These are phyloP conservation scores for Debaryomyces sp. DNA, from an alignment of 1,139 yeast species.

Conservation along the genomic window DNA sequence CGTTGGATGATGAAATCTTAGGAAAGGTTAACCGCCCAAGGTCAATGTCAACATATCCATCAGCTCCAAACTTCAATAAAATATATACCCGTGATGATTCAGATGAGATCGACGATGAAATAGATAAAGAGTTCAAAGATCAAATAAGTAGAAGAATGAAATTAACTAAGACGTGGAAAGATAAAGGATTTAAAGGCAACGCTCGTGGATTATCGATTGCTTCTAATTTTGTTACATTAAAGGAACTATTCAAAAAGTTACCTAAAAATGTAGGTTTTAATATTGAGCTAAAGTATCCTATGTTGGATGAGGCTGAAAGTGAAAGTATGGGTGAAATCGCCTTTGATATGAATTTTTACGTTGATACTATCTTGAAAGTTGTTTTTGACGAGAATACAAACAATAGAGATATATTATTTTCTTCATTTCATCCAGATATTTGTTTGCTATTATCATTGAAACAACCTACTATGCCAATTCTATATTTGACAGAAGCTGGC, in stretches of 20 bases:
- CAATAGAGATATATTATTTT: constrained; percentile 86
- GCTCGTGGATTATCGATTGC: constrained; percentile 89
- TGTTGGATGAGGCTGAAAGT: constrained; percentile 88
- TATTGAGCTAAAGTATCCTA: constrained; percentile 93
- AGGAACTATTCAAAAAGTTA: constrained; percentile 77
- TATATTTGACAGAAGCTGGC: constrained; percentile 89
- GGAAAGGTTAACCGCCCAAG: constrained; percentile 40
- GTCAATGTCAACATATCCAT: constrained; percentile 42
- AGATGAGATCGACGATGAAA: constrained; percentile 32
- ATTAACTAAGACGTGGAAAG: constrained; percentile 84
- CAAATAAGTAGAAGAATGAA: constrained; percentile 70
- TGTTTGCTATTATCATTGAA: constrained; percentile 84
- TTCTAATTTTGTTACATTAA: constrained; percentile 86
- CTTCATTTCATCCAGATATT: constrained; percentile 94
- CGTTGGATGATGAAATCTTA: constrained; percentile 44
- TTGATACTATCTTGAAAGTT: constrained; percentile 77
- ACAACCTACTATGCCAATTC: constrained; percentile 90
- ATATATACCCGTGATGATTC: constrained; percentile 12
- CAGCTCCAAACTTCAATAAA: constrained; percentile 25
- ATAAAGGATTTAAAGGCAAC: constrained; percentile 88
- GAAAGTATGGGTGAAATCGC: constrained; percentile 90
- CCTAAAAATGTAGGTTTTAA: constrained; percentile 90
- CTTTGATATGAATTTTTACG: constrained; percentile 83
- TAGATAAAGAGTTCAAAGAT: constrained; percentile 40
- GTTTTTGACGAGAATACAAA: constrained; percentile 75